Percentiles rank a stretch among this genome's conserved stretches.
phyloP scores from a whole-genome alignment of 129 eudicot genomes.

The Calendula officinalis region DNA sequence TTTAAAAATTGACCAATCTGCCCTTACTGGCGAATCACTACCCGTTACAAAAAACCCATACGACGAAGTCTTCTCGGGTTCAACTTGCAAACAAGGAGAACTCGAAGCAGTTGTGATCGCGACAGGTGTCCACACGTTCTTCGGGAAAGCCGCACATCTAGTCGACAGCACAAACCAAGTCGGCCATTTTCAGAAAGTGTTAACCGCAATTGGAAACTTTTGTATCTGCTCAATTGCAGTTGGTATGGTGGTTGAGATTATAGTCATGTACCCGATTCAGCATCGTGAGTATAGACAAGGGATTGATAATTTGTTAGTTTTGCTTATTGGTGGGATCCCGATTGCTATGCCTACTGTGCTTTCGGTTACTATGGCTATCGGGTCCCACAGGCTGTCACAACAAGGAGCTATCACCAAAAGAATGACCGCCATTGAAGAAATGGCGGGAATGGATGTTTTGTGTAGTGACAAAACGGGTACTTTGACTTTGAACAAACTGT shows the following conservation, averaged over 20 bases:
- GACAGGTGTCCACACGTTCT: slow-evolving; percentile 80
- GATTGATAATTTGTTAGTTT: slow-evolving; percentile 64
- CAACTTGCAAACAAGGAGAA: slow-evolving; percentile 83
- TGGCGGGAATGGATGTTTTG: slow-evolving; percentile 74
- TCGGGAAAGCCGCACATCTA: slow-evolving; percentile 82
- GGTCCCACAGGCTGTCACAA: slow-evolving; percentile 66
- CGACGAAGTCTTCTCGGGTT: slow-evolving; percentile 75
- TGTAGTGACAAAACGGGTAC: slow-evolving; percentile 82
- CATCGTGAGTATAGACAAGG: slow-evolving; percentile 54
- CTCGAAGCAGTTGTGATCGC: slow-evolving; percentile 79
- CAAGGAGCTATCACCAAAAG: slow-evolving; percentile 82
- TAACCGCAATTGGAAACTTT: slow-evolving; percentile 77
- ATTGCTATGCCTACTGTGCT: slow-evolving; percentile 83
- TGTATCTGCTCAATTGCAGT: slow-evolving; percentile 69
- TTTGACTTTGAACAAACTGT: slow-evolving; percentile 58
- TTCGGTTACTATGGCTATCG: slow-evolving; percentile 81
- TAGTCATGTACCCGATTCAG: slow-evolving; percentile 78
- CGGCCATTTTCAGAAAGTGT: slow-evolving; percentile 76
- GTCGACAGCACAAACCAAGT: slow-evolving; percentile 81
- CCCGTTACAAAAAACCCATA: slow-evolving; percentile 65
- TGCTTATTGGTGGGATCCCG: slow-evolving; percentile 78
- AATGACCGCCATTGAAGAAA: slow-evolving; percentile 80
- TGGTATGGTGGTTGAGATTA: slow-evolving; percentile 62
- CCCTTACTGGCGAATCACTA: slow-evolving; percentile 73
- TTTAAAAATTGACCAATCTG: slow-evolving; percentile 67